Conservation (phyloP, 352 stramenopile genomes). For the Pythium monospermum region DNA sequence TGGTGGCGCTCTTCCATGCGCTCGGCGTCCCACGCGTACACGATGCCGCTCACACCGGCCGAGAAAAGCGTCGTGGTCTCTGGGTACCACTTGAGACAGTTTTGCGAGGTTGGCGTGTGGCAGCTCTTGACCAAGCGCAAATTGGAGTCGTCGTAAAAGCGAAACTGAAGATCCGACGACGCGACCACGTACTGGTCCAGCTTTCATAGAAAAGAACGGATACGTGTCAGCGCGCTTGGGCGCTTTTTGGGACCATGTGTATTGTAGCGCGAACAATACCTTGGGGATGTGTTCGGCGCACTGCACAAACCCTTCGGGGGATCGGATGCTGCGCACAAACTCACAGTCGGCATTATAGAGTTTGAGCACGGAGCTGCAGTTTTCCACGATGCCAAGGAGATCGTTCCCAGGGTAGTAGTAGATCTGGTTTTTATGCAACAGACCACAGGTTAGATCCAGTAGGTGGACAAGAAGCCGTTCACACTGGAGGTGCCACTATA, state of each 20-base stretch:
- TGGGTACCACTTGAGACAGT: slow-evolving; percentile 77
- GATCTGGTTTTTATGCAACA: slow-evolving; percentile 27
- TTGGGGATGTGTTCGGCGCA: slow-evolving; percentile 71
- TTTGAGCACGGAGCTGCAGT: slow-evolving; percentile 66
- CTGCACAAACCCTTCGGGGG: slow-evolving; percentile 68
- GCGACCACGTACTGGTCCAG: slow-evolving; percentile 74
- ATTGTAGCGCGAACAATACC: slow-evolving; percentile 26
- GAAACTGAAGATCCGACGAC: slow-evolving; percentile 74
- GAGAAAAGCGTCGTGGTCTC: slow-evolving; percentile 71
- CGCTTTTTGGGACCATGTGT: too few relatives aligned
- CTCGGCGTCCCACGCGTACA: slow-evolving; percentile 84
- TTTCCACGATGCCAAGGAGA: slow-evolving; percentile 68
- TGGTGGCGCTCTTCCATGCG: slow-evolving; percentile 80
- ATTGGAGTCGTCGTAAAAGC: slow-evolving; percentile 78
- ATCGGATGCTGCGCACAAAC: slow-evolving; percentile 51
- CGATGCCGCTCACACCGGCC: slow-evolving; percentile 69
- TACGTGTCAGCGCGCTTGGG: too few relatives aligned
- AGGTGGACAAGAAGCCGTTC: slow-evolving; percentile 52
- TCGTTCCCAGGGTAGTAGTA: slow-evolving; percentile 81
- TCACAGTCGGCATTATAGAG: slow-evolving; percentile 82
- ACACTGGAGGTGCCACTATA: slow-evolving; percentile 34
- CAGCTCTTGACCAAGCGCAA: slow-evolving; percentile 71
- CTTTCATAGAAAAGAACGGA: too few relatives aligned
- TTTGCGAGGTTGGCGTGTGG: slow-evolving; percentile 76
- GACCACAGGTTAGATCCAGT: slow-evolving; percentile 36